Evolutionary conservation across 2,329 filamentous ascomycete species (phyloP).

Genomic region (Tolypocladium cylindrosporum): DNA sequence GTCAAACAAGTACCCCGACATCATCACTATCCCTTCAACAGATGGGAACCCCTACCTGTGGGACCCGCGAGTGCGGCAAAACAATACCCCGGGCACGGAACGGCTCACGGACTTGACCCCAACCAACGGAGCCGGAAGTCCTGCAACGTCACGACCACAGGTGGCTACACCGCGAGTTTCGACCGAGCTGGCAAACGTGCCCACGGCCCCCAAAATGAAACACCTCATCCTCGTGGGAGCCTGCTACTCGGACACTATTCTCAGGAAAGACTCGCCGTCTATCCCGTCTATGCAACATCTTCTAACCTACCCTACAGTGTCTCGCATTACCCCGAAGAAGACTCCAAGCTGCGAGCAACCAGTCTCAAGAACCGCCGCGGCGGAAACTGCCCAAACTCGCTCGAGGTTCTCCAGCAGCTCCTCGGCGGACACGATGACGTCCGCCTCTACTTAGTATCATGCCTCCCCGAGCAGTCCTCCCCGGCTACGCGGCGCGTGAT

Average conservation of each 20-base stretch:
- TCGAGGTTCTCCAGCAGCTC: slow-evolving; percentile 61
- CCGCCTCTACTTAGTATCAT: slow-evolving; percentile 34
- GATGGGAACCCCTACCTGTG: too few relatives aligned
- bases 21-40: too few relatives aligned
- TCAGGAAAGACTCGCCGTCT: slow-evolving; percentile 38
- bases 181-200: background rate
- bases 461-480: slow-evolving; percentile 43
- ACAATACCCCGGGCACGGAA: background rate
- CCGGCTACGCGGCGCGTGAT: slow-evolving; percentile 40
- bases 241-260: slow-evolving; percentile 62
- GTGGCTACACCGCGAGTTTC: background rate
- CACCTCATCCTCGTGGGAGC: slow-evolving; percentile 56
- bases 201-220: slow-evolving; percentile 26
- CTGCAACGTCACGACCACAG: background rate
- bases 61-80: background rate
- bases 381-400: slow-evolving; percentile 63
- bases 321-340: slow-evolving; percentile 57
- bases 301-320: slow-evolving; percentile 32
- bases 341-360: slow-evolving; percentile 61
- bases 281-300: background rate
- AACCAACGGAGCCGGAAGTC: background rate
- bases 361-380: slow-evolving; percentile 50
- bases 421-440: slow-evolving; percentile 18
- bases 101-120: too few relatives aligned
- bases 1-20: too few relatives aligned